Conservation (phyloP, 2,329 filamentous ascomycete genomes). For the Penicillium digitatum region DNA sequence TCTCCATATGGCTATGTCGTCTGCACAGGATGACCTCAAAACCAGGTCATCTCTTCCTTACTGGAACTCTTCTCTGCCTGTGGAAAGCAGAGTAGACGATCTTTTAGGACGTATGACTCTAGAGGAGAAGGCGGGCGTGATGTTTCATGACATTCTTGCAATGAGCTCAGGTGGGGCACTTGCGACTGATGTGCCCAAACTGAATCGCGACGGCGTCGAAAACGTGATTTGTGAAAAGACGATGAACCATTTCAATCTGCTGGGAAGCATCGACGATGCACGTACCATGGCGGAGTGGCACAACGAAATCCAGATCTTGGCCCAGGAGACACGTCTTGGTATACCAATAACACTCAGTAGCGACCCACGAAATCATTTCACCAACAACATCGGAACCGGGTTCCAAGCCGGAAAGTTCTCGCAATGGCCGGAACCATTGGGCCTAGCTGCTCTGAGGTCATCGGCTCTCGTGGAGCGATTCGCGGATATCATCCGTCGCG, state of each 20-base stretch:
- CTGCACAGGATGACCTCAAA: not conserved
- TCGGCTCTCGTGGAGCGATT: not conserved
- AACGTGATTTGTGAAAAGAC: not conserved
- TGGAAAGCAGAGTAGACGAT: not conserved
- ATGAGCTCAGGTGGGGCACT: not conserved
- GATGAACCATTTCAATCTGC: not conserved
- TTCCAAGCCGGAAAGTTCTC: not conserved
- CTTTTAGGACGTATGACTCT: not conserved
- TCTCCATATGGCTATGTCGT: not conserved
- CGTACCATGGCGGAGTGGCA: not conserved
- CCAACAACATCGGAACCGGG: not conserved
- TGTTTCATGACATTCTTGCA: not conserved
- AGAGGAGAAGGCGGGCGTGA: not conserved
- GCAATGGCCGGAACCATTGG: not conserved
- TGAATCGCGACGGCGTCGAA: not conserved
- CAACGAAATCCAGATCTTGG: not conserved
- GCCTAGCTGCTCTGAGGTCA: not conserved
- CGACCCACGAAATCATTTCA: not conserved
- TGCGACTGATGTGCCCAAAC: not conserved
- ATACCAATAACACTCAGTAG: not conserved
- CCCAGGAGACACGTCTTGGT: not conserved
- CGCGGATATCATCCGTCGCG: not conserved
- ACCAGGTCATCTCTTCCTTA: not conserved
- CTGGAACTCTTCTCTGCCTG: not conserved
- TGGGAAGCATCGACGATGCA: not conserved